phyloP scores from a whole-genome alignment of 2,329 filamentous ascomycete genomes.

The Plenodomus lindquistii region DNA sequence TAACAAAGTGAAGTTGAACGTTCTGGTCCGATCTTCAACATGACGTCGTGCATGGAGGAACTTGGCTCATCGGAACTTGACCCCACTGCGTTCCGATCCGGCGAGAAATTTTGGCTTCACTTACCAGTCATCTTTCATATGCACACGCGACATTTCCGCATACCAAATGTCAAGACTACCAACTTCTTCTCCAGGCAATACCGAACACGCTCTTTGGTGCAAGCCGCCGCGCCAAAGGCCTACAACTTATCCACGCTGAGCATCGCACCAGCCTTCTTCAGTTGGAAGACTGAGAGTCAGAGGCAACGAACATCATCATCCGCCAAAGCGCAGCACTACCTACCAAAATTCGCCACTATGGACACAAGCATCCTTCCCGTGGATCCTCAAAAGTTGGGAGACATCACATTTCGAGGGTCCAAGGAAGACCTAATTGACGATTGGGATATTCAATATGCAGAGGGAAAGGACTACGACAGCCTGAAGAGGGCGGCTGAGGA shows the following conservation, averaged over 20 bases:
- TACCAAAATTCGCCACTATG: constrained; percentile 21
- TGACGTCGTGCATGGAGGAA: constrained; percentile 32
- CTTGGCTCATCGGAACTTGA: constrained; percentile 27
- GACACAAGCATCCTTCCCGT: constrained; percentile 48
- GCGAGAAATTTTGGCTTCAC: constrained; percentile 31
- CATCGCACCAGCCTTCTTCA: constrained; percentile 3
- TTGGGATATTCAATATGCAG: constrained; percentile 39
- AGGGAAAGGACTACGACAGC: constrained; percentile 52
- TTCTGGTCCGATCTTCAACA: constrained; percentile 9
- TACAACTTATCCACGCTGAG: constrained; percentile 29
- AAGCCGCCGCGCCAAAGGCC: constrained; percentile 22
- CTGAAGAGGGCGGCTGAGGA: constrained; percentile 69
- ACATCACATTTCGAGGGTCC: constrained; percentile 33
- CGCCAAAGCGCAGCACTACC: constrained; percentile 3
- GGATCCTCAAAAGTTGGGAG: constrained; percentile 46
- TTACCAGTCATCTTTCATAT: constrained; percentile 36
- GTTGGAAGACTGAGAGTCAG: no score
- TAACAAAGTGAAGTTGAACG: no score
- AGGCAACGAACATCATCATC: not conserved
- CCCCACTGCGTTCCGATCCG: constrained; percentile 24
- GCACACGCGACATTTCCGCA: constrained; percentile 32
- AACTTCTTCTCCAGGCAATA: constrained; percentile 9
- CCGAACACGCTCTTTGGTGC: constrained; percentile 31
- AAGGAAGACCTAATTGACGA: constrained; percentile 41
- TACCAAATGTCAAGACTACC: constrained; percentile 41